Base-by-base conservation (phyloP, 371 early-diverging fungal genomes). In the Rhizoclosmatium hyalinum region DNA sequence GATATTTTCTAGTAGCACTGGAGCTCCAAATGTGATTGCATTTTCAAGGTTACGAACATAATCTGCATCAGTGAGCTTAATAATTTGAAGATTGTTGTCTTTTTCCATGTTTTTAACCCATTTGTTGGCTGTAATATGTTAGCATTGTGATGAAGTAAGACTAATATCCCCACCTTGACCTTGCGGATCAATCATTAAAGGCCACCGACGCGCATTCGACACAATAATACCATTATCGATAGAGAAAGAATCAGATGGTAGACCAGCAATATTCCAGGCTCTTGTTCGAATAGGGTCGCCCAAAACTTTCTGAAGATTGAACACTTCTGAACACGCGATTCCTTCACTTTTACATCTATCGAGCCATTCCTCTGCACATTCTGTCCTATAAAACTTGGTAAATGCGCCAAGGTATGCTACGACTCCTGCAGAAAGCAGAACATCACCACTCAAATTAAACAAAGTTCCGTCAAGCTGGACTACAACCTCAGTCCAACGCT, bases 41-140 rank as follows among this genome's bases (percentile, higher is more conserved):
- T 88, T 88, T 72, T 88, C 89, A 32, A 88, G 75, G 19, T 77
- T 82, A 43, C 87, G 75, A 8, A 88, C 83, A 73, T 84, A 88
- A 66, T 88, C 86, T 42, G 82, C 65, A 77, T 88, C 87, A 0
- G 84, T 84, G 19, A 88, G 75, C 71, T 86, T 87, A 61, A 87
- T 84, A 43, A 87, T 82, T 45, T 80, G 80, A 17, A 86, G 77
- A 50, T 87, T 87, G 74, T 84, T 81, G 44, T 84, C 84, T 66
- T 85, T 85, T 60, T 88, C 88, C 85, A 88, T 84, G 66, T 88
- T 85, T 71, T 87, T 87, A 58, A 88, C 83, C 87, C 89, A 87
- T 62, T 85, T 84, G 78, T 85, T 87, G 21, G 87, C 89, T 71
- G 41, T 10, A 43, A 2, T 43, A 32, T 3, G 19, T 32, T 10